Base-by-base conservation (phyloP, 1,139 yeast species). In the Pichia sp. region DNA sequence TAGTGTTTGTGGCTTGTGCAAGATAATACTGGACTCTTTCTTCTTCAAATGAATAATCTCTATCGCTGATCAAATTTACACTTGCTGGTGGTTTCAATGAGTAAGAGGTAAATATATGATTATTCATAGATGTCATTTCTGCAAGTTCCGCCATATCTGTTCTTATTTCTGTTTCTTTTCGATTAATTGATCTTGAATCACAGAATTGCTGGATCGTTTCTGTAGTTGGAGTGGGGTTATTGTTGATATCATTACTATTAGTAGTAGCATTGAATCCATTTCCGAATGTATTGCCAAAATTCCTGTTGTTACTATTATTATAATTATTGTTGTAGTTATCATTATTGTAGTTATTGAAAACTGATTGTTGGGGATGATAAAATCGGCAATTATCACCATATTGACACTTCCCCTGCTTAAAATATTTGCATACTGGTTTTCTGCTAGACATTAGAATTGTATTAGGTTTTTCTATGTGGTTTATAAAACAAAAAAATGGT, bases 1-100 rank as follows among this genome's bases (percentile, higher is more conserved):
- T 26, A 0, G 62, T 59, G 47, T 73, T 73, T 10, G 62, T 59
- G 18, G 66, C 61, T 43, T 58, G 63, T 0, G 83, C 78, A 46
- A 73, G 69, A 54, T 70, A 65, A 52, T 69, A 79, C 53, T 71
- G 72, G 49, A 73, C 66, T 47, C 86, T 65, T 37, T 69, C 65
- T 57, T 82, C 87, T 54, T 81, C 86, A 35, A 68, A 71, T 0
- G 86, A 79, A 32, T 74, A 60, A 56, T 82, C 87, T 55, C 83
- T 64, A 0, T 74, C 78, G 2, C 67, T 58, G 6, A 81, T 77
- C 40, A 80, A 59, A 52, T 74, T 75, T 29, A 64, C 61, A 4
- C 65, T 62, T 2, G 72, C 71, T 0, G 75, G 75, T 3, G 59
- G 57, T 1, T 63, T 64, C 34, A 70, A 54, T 40, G 75, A 69